Percentiles rank a stretch among this genome's conserved stretches.
Conservation (phyloP, 257 asterid genomes). For the Verbena officinalis region DNA sequence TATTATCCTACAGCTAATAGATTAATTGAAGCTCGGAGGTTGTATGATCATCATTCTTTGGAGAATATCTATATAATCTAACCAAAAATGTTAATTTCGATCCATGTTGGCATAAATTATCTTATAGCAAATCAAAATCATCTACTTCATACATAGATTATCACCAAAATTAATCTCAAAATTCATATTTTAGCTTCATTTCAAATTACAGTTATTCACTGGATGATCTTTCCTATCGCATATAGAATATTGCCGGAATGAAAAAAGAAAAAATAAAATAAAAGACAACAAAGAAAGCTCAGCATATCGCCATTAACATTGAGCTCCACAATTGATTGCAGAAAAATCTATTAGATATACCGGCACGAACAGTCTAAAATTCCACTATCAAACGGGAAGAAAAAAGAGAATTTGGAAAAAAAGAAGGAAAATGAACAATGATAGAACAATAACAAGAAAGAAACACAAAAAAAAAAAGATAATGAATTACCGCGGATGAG, state of each 20-base stretch:
- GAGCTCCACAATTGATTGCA: background rate
- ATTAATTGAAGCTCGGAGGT: no score
- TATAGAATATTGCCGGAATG: background rate
- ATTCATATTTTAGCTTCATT: slow-evolving; percentile 18
- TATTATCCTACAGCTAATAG: slow-evolving; percentile 4
- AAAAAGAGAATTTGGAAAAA: slow-evolving; percentile 4
- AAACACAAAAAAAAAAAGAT: background rate
- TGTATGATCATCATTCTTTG: slow-evolving; percentile 9
- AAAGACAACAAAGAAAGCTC: background rate
- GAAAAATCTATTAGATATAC: background rate
- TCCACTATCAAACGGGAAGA: slow-evolving; percentile 4
- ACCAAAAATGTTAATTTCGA: background rate
- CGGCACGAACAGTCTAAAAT: background rate
- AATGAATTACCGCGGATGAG: slow-evolving; percentile 30
- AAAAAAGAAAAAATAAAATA: background rate
- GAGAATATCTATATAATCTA: background rate
- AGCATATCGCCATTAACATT: slow-evolving; percentile 5
- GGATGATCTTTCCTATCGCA: slow-evolving; percentile 4
- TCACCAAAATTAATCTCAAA: background rate
- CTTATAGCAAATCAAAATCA: background rate
- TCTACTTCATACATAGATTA: background rate
- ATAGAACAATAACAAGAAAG: no score
- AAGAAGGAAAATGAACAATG: background rate
- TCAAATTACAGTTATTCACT: background rate
- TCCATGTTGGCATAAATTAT: background rate